phyloP scores from a whole-genome alignment of 139 green algal genomes.

The Raphidocelis subcapitata region DNA sequence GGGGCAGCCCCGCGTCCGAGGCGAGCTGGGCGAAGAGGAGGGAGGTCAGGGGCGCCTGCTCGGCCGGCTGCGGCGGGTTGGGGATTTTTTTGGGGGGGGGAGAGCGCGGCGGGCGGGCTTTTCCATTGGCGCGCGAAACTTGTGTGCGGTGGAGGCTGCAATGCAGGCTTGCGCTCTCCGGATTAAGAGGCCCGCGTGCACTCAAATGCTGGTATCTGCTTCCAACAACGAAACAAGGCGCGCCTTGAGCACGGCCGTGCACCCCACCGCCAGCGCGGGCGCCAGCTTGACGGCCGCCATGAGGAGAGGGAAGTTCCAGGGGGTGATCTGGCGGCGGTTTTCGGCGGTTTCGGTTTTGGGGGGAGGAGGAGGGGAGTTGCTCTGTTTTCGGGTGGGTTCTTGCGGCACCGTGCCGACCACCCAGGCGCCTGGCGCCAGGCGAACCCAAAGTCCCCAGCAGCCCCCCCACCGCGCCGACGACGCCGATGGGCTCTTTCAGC shows the following conservation, averaged over 20 bases:
- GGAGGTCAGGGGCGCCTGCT: slow-evolving; percentile 65
- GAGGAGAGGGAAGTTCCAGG: slow-evolving; percentile 60
- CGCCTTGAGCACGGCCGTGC: slow-evolving; percentile 55
- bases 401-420: neutral
- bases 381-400: too few species aligned
- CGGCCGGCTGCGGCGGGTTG: slow-evolving; percentile 11
- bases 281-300: slow-evolving; percentile 62
- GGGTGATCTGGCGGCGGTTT: slow-evolving; percentile 44
- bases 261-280: slow-evolving; percentile 53
- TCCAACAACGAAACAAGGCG: too few species aligned
- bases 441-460: neutral
- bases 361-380: neutral
- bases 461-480: slow-evolving; percentile 18
- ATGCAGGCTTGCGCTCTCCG: too few species aligned
- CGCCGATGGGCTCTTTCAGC: slow-evolving; percentile 43
- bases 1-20: too few species aligned
- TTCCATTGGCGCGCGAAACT: too few species aligned
- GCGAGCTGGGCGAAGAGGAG: too few species aligned
- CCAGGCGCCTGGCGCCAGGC: neutral
- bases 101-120: neutral
- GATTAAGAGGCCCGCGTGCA: too few species aligned
- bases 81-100: neutral
- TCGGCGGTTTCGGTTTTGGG: neutral
- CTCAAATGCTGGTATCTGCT: too few species aligned
- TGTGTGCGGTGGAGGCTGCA: too few species aligned